These are phyloP conservation scores for Globisporangium emineosum DNA, from an alignment of 352 stramenopile species.

Conservation along the genomic window DNA sequence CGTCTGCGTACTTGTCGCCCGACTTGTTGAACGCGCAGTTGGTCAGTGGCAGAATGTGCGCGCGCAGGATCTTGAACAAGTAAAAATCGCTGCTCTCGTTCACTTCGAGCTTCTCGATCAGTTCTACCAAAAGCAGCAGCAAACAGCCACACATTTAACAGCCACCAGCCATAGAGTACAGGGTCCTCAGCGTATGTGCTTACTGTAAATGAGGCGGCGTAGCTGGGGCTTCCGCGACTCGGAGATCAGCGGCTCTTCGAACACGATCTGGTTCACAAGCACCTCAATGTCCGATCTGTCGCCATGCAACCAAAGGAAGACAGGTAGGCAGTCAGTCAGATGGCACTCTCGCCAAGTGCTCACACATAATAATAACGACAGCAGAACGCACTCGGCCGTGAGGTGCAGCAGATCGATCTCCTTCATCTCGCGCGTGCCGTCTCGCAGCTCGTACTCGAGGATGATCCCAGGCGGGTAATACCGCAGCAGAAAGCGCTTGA, in stretches of 20 bases:
- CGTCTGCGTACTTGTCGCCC: conserved; percentile 87
- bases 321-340: background rate
- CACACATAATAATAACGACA: too few species aligned
- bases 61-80: conserved; percentile 94
- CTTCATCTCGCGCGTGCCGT: conserved; percentile 93
- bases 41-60: conserved; percentile 94
- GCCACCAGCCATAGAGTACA: too few species aligned
- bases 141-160: background rate
- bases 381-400: conserved; percentile 77
- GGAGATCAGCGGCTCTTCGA: conserved; percentile 92
- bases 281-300: conserved; percentile 90
- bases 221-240: conserved; percentile 93
- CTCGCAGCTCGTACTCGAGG: conserved; percentile 93
- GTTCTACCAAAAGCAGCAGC: conserved; percentile 41
- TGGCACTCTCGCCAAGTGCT: background rate
- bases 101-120: conserved; percentile 94
- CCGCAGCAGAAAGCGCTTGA: conserved; percentile 93
- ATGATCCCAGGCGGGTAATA: conserved; percentile 96
- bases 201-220: conserved; percentile 91
- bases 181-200: conserved; percentile 16
- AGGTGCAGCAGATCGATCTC: conserved; percentile 94
- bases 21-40: conserved; percentile 98
- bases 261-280: conserved; percentile 95
- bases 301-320: background rate
- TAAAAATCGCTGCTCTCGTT: conserved; percentile 96